Conservation (phyloP, 345 rosid genomes). For the Lepidium sativum region DNA sequence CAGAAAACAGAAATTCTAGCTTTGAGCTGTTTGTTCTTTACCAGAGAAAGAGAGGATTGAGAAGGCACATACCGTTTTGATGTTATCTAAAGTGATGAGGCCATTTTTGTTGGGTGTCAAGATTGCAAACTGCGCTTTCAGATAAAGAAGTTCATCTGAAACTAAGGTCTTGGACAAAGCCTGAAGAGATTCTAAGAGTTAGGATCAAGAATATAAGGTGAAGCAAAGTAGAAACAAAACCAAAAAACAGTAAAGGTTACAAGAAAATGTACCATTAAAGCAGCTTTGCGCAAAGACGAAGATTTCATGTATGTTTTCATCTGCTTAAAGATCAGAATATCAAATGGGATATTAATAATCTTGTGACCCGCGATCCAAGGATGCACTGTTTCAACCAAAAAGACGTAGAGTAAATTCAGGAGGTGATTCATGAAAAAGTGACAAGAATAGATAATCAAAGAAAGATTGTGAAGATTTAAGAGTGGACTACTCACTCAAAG, state of each 20-base stretch:
- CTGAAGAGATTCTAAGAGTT: slow-evolving; percentile 30
- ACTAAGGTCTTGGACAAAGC: slow-evolving; percentile 80
- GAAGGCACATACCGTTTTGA: slow-evolving; percentile 42
- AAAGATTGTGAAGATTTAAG: background rate
- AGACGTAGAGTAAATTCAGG: background rate
- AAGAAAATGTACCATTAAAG: slow-evolving; percentile 54
- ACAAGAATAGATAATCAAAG: slow-evolving; percentile 8
- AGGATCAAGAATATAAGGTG: background rate
- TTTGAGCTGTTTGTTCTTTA: slow-evolving; percentile 11
- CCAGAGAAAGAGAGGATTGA: background rate
- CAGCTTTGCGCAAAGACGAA: slow-evolving; percentile 84
- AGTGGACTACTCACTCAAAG: slow-evolving; percentile 52
- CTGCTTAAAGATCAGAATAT: slow-evolving; percentile 60
- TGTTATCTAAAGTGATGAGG: slow-evolving; percentile 54
- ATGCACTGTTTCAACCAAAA: slow-evolving; percentile 52
- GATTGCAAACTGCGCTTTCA: slow-evolving; percentile 66
- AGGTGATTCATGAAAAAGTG: background rate
- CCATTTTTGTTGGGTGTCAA: slow-evolving; percentile 68
- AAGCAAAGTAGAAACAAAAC: background rate
- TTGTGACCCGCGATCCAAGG: slow-evolving; percentile 65
- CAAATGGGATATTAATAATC: slow-evolving; percentile 59
- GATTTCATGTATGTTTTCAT: slow-evolving; percentile 76
- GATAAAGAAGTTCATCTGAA: slow-evolving; percentile 51
- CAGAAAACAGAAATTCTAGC: background rate
- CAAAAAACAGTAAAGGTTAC: background rate